Evolutionary conservation across 768 basidiomycete genomes (phyloP).

Genomic region (Russula abietina): DNA sequence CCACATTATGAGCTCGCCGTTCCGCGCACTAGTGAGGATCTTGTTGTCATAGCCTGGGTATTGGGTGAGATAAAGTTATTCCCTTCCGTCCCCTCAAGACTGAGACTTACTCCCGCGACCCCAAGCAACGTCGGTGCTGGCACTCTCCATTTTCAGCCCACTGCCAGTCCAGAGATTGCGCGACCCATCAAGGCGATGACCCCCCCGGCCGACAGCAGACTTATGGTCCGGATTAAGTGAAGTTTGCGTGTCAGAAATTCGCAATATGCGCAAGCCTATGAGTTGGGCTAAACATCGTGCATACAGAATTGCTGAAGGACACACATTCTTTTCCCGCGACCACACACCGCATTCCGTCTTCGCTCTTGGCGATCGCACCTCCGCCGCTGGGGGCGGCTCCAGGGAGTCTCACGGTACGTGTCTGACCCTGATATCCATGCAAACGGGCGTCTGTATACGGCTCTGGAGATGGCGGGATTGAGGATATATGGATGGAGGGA

Average conservation of each 20-base stretch:
- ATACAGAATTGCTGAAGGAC: slow-evolving; percentile 21
- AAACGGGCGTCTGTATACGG: slow-evolving; percentile 39
- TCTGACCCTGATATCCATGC: slow-evolving; percentile 41
- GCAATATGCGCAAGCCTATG: slow-evolving; percentile 36
- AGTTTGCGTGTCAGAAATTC: slow-evolving; percentile 46
- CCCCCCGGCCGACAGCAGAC: slow-evolving; percentile 58
- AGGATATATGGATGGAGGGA: slow-evolving; percentile 12
- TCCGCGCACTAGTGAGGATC: slow-evolving; percentile 71
- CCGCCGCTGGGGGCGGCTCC: slow-evolving; percentile 59
- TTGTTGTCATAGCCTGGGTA: slow-evolving; percentile 61
- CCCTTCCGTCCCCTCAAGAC: neutral
- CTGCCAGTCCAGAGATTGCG: slow-evolving; percentile 75
- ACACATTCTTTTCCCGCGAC: slow-evolving; percentile 77
- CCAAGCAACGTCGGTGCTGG: slow-evolving; percentile 80
- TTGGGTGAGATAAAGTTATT: neutral
- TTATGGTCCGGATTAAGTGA: slow-evolving; percentile 31
- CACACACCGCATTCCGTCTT: slow-evolving; percentile 61
- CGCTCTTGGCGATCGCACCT: slow-evolving; percentile 59
- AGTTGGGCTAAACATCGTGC: neutral
- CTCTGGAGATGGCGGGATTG: neutral
- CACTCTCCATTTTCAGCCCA: slow-evolving; percentile 71
- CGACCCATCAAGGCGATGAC: slow-evolving; percentile 62
- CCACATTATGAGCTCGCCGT: slow-evolving; percentile 82
- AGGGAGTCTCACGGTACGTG: slow-evolving; percentile 51
- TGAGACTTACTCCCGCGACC: slow-evolving; percentile 53